phyloP scores from a whole-genome alignment of 331 rosid species.

The Acacia concinna region DNA sequence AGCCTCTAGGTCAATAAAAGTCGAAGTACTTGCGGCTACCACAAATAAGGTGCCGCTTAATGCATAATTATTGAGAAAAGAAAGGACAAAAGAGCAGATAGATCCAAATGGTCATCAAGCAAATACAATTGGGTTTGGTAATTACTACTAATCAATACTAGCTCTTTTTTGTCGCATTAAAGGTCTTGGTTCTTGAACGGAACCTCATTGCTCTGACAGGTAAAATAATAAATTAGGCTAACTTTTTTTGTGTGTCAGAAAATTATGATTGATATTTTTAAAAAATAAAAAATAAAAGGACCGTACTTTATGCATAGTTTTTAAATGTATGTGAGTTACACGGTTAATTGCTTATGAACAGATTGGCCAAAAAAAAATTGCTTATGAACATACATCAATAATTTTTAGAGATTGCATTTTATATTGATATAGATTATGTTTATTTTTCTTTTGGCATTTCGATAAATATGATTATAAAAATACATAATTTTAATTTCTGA shows the following conservation, averaged over 20 bases:
- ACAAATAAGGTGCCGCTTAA: constrained; percentile 13
- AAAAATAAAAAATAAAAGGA: not conserved
- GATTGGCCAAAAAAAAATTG: no score
- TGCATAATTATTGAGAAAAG: constrained; percentile 25
- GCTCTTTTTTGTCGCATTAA: constrained; percentile 61
- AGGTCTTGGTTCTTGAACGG: constrained; percentile 47
- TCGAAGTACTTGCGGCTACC: constrained; percentile 36
- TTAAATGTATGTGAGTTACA: not conserved
- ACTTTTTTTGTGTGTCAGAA: not conserved
- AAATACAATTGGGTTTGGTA: constrained; percentile 53
- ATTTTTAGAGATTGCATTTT: no score
- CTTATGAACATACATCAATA: no score
- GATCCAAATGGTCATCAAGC: constrained; percentile 52
- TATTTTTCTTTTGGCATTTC: not conserved
- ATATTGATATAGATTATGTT: not conserved
- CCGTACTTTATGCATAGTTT: not conserved
- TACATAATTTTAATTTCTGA: not conserved
- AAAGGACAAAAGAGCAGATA: constrained; percentile 39
- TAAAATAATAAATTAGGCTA: constrained; percentile 18
- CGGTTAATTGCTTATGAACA: not conserved
- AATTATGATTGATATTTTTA: not conserved
- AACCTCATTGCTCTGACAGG: constrained; percentile 47
- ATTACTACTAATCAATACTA: constrained; percentile 36
- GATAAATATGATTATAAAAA: not conserved
- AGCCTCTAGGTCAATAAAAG: constrained; percentile 26